Evolutionary conservation across 108 stramenopile genomes (phyloP).

Genomic region (Nitzschia palea): DNA sequence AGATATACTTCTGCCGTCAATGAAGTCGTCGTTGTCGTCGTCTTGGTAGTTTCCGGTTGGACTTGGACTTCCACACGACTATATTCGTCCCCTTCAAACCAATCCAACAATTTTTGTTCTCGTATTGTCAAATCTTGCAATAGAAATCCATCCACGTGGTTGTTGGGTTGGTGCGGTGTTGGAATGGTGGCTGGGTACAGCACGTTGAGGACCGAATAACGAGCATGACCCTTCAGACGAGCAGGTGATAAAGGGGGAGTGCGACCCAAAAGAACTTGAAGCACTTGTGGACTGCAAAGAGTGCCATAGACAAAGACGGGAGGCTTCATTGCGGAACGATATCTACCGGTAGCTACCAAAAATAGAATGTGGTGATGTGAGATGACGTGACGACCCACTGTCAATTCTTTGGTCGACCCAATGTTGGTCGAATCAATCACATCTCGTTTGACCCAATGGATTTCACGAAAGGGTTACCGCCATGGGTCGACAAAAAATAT

Average conservation of each 20-base stretch:
- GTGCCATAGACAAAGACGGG: slow-evolving; percentile 77
- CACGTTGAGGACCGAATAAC: slow-evolving; percentile 51
- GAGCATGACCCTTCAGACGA: slow-evolving; percentile 27
- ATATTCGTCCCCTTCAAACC: slow-evolving; percentile 70
- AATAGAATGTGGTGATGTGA: background rate
- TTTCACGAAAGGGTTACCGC: too few species aligned
- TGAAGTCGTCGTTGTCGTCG: too few species aligned
- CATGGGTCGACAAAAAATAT: too few species aligned
- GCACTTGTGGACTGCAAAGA: slow-evolving; percentile 60
- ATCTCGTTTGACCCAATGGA: too few species aligned
- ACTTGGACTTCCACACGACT: slow-evolving; percentile 41
- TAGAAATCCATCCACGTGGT: slow-evolving; percentile 38
- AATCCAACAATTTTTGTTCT: slow-evolving; percentile 62
- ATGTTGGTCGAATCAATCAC: too few species aligned
- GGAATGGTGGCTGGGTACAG: slow-evolving; percentile 66
- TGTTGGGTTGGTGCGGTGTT: background rate
- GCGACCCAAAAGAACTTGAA: slow-evolving; percentile 48
- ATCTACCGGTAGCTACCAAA: background rate
- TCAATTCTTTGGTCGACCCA: too few species aligned
- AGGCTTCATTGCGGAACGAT: background rate
- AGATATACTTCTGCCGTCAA: slow-evolving; percentile 46
- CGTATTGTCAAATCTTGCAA: slow-evolving; percentile 33
- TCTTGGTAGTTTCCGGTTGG: background rate
- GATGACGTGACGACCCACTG: too few species aligned
- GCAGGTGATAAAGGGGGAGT: slow-evolving; percentile 22